phyloP scores from a whole-genome alignment of 176 grass and related monocot species.

The Pontederia crassipes region DNA sequence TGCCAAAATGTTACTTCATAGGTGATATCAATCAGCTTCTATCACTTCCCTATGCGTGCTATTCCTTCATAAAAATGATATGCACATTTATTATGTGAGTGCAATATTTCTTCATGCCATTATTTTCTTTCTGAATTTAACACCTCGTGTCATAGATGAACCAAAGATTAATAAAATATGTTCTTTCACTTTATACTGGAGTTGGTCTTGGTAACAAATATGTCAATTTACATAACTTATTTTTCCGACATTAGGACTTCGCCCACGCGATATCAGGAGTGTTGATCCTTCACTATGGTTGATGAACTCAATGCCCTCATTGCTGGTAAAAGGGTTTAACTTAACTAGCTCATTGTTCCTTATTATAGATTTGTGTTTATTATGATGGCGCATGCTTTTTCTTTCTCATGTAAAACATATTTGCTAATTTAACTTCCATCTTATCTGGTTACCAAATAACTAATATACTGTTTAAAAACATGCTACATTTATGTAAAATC shows the following conservation, averaged over 20 bases:
- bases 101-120: no score
- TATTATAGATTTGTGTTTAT: neutral
- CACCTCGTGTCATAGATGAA: no score
- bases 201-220: neutral
- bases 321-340: conserved; percentile 45
- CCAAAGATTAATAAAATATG: neutral
- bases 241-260: conserved; percentile 42
- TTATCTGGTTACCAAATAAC: no score
- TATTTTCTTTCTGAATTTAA: no score
- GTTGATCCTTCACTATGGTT: conserved; percentile 93
- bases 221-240: neutral
- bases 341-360: neutral
- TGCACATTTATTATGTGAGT: no score
- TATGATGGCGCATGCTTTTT: neutral
- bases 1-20: no score
- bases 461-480: neutral
- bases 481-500: no score
- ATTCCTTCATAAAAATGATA: no score
- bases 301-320: conserved; percentile 92
- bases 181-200: neutral
- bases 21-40: no score
- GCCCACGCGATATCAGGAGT: conserved; percentile 84
- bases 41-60: no score
- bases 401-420: neutral
- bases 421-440: no score